Evolutionary conservation across 345 rosid genomes (phyloP), one percentile per base, ranked within the genome.

Genomic region (Hibiscus tridactylites): DNA sequence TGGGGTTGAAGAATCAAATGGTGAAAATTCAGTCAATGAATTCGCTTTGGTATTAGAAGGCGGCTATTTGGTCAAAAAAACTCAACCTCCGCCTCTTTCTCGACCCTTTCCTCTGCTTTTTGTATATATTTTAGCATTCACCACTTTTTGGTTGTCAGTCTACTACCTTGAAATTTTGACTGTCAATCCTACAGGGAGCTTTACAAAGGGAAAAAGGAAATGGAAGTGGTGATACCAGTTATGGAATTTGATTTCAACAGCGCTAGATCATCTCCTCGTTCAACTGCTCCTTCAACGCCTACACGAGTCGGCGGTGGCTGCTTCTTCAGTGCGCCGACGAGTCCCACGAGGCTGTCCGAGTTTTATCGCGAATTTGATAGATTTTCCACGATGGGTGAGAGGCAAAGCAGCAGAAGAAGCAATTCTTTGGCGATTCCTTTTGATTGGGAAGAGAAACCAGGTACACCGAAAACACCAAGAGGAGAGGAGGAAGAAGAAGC

Each of bases 261-360:
- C 29, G 80, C 80, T 21, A 65, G 79, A 24, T 77, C 87, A 15
- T 33, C 81, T 28, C 84, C 87, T 0, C 76, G 54, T 29, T 74
- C 83, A 62, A 87, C 85, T 31, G 84, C 88, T 65, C 98, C 98
- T 0, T 80, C 96, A 6, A 81, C 97, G 0, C 98, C 95, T 0
- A 77, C 74, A 9, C 79, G 92, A 6, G 86, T 85, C 15, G 87
- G 91, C 3, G 85, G 86, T 0, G 85, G 86, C 0, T 78, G 33
- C 74, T 84, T 80, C 84, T 82, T 85, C 57, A 91, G 97, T 63
- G 90, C 96, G 24, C 99, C 99, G 13, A 75, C 92, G 1, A 91
- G 90, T 69, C 99, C 99, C 31, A 52, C 88, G 1, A 83, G 87
- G 4, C 50, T 85, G 63, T 72, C 91, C 0, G 91, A 86, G 58